Evolutionary conservation across 2,329 filamentous ascomycete species (phyloP).

Genomic region (Fusarium austroafricanum): DNA sequence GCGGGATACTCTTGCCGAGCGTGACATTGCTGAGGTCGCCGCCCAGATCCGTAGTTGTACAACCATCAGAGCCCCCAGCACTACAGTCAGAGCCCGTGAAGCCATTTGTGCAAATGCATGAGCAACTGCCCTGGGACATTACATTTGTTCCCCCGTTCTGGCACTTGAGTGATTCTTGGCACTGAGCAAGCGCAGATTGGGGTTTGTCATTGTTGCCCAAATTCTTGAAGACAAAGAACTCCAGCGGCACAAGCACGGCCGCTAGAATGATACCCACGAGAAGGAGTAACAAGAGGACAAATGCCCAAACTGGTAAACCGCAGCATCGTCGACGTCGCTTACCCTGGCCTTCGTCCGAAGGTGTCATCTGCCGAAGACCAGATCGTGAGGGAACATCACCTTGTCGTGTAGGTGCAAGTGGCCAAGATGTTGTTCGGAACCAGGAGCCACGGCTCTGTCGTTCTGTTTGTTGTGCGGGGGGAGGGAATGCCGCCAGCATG

Average conservation of each 20-base stretch:
- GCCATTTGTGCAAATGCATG: conserved; percentile 89
- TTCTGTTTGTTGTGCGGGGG: conserved; percentile 63
- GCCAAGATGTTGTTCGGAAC: conserved; percentile 61
- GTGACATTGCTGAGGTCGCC: conserved; percentile 73
- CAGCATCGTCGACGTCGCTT: conserved; percentile 75
- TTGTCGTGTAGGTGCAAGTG: conserved; percentile 53
- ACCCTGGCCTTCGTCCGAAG: conserved; percentile 43
- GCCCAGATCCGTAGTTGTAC: conserved; percentile 62
- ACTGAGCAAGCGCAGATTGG: conserved; percentile 60
- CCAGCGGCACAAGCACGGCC: conserved; percentile 82
- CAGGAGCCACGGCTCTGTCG: conserved; percentile 61
- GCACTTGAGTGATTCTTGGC: conserved; percentile 73
- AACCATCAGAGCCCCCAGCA: conserved; percentile 60
- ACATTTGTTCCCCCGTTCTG: conserved; percentile 85
- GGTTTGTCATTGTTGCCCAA: conserved; percentile 52
- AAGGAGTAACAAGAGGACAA: conserved; percentile 73
- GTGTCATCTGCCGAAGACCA: conserved; percentile 31
- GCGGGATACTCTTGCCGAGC: conserved; percentile 81
- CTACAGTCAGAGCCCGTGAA: conserved; percentile 75
- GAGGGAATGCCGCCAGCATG: conserved; percentile 74
- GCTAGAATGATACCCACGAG: conserved; percentile 79
- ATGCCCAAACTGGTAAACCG: conserved; percentile 83
- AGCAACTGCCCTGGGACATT: conserved; percentile 74
- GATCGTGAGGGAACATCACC: conserved; percentile 38
- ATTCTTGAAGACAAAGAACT: conserved; percentile 71